These are phyloP conservation scores for Scheffersomyces lignicola DNA, from an alignment of 1,139 yeast genomes.

Conservation along the genomic window DNA sequence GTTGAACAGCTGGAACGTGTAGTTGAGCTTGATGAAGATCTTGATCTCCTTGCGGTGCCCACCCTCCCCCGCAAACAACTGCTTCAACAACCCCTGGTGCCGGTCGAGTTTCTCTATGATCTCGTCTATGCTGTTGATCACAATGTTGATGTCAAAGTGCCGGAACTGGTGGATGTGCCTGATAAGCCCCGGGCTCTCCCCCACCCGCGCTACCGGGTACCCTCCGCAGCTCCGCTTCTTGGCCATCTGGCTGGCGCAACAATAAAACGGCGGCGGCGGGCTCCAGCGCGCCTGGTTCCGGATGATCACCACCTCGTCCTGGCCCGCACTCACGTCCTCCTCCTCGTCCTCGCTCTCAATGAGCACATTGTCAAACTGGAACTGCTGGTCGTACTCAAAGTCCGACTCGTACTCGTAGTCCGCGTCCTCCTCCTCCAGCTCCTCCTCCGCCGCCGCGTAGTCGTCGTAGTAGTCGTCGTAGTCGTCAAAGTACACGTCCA, in stretches of 20 bases:
- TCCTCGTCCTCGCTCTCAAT: neutral
- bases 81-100: constrained; percentile 27
- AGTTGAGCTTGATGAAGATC: constrained; percentile 12
- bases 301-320: constrained; percentile 1
- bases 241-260: too few species aligned
- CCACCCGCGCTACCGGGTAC: neutral
- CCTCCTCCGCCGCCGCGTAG: neutral
- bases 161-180: constrained; percentile 10
- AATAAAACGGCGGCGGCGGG: neutral
- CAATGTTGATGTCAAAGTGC: constrained; percentile 10
- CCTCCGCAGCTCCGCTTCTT: neutral
- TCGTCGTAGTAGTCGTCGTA: neutral
- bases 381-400: constrained; percentile 2
- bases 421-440: neutral
- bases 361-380: neutral
- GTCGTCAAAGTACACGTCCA: neutral
- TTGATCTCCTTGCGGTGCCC: constrained; percentile 6
- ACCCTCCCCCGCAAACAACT: constrained; percentile 16
- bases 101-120: constrained; percentile 14
- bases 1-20: constrained; percentile 12
- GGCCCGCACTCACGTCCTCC: neutral
- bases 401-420: constrained; percentile 3
- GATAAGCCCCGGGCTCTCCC: neutral
- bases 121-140: constrained; percentile 12
- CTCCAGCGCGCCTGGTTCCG: neutral